Evolutionary conservation across 192 early-diverging fungal species (phyloP).

Genomic region (Helicostylum pulchrum): DNA sequence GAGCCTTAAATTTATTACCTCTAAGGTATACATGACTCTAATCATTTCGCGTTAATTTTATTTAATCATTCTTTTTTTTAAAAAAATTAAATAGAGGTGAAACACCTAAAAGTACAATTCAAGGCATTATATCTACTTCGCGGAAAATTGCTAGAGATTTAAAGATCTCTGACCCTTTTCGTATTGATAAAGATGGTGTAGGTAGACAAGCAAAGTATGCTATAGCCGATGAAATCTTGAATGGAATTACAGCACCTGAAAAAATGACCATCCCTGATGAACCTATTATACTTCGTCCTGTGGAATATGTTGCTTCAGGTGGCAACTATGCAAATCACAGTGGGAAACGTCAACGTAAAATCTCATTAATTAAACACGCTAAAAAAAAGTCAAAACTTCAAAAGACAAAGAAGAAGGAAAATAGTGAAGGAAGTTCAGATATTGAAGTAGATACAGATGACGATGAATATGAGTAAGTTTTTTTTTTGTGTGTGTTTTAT

Average conservation of each 20-base stretch:
- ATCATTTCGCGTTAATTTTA: background rate
- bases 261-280: conserved; percentile 32
- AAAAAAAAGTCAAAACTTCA: background rate
- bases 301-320: conserved; percentile 8
- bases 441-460: conserved; percentile 29
- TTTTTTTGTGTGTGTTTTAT: background rate
- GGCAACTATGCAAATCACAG: conserved; percentile 4
- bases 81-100: conserved; percentile 38
- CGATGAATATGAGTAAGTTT: conserved; percentile 21
- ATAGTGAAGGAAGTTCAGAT: conserved; percentile 17
- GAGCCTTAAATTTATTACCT: conserved; percentile 33
- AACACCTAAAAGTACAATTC: conserved; percentile 47
- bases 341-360: conserved; percentile 8
- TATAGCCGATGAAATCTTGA: conserved; percentile 36
- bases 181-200: conserved; percentile 37
- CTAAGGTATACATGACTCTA: conserved; percentile 26
- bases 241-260: conserved; percentile 22
- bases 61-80: background rate
- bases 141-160: conserved; percentile 34
- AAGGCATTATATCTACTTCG: conserved; percentile 48
- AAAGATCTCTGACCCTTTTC: conserved; percentile 35
- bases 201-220: conserved; percentile 37
- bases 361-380: conserved; percentile 1
- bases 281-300: conserved; percentile 29
- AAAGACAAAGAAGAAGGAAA: conserved; percentile 15